Percentiles rank a stretch among this genome's conserved stretches.
Evolutionary conservation across 2,329 filamentous ascomycete genomes (phyloP).

Genomic region (Venturiaceae sp.): DNA sequence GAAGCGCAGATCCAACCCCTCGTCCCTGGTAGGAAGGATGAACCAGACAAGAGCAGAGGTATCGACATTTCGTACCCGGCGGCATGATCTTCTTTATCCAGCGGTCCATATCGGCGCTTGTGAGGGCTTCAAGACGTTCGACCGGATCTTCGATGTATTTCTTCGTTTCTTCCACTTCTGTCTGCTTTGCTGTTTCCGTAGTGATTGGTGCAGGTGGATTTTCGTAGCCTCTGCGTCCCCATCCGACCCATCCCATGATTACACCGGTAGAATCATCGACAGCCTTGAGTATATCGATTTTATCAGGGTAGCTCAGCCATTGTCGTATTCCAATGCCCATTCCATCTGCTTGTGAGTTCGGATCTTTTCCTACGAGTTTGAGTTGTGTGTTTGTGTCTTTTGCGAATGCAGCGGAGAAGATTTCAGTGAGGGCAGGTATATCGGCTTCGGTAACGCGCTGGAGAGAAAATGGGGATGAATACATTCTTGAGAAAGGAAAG

Average conservation of each 20-base stretch:
- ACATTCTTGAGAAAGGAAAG: background rate
- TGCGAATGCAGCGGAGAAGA: background rate
- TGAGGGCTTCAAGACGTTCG: background rate
- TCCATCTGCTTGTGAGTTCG: background rate
- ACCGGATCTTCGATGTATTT: background rate
- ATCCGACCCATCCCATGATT: background rate
- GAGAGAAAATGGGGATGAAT: background rate
- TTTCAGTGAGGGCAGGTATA: background rate
- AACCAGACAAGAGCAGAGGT: background rate
- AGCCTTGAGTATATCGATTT: background rate
- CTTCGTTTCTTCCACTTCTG: background rate
- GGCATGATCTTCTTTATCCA: background rate
- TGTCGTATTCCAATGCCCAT: background rate
- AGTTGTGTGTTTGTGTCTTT: background rate
- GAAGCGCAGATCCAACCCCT: background rate
- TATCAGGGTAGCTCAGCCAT: background rate
- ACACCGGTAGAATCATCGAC: background rate
- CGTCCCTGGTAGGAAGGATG: background rate
- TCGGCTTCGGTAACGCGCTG: background rate
- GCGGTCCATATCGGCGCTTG: background rate
- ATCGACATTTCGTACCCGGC: background rate
- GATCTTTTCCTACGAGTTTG: background rate
- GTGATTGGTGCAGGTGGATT: background rate
- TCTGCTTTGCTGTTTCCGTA: background rate
- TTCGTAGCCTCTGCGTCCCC: background rate